Evolutionary conservation across 345 rosid genomes (phyloP).

Genomic region (Corchorus olitorius): DNA sequence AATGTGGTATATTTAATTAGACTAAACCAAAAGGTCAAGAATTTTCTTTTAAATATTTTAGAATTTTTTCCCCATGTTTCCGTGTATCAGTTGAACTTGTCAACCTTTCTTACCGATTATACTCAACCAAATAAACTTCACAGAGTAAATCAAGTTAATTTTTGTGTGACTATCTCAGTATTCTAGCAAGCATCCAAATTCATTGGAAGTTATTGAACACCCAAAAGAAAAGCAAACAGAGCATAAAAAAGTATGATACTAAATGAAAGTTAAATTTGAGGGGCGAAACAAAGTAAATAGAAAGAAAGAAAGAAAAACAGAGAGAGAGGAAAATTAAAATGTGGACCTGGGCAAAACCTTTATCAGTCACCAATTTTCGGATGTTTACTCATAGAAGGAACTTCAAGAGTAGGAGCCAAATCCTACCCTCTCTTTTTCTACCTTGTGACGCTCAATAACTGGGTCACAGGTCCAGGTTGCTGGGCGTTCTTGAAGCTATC

Average conservation of each 20-base stretch:
- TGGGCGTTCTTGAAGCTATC: constrained; percentile 83
- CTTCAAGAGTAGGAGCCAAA: constrained; percentile 85
- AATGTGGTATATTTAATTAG: not conserved
- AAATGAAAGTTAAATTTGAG: not conserved
- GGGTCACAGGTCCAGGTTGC: constrained; percentile 94
- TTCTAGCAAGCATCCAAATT: not conserved
- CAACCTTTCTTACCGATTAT: not conserved
- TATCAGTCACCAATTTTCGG: constrained; percentile 95
- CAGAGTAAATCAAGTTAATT: not conserved
- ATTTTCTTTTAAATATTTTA: not conserved
- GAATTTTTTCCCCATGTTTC: not conserved
- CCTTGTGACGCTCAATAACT: constrained; percentile 87
- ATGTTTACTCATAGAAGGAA: constrained; percentile 94
- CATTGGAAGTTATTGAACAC: not conserved
- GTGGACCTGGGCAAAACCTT: constrained; percentile 50
- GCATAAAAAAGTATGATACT: not conserved
- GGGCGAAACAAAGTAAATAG: not conserved
- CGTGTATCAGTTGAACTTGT: not conserved
- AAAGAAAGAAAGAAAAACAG: too few relatives aligned
- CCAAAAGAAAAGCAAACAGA: not conserved
- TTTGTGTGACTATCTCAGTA: not conserved
- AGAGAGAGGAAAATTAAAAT: too few relatives aligned
- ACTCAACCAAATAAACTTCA: not conserved
- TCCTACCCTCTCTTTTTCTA: constrained; percentile 85
- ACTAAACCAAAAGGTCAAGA: not conserved